Evolutionary conservation across 2,329 filamentous ascomycete genomes (phyloP).

Genomic region (Fusarium redolens): DNA sequence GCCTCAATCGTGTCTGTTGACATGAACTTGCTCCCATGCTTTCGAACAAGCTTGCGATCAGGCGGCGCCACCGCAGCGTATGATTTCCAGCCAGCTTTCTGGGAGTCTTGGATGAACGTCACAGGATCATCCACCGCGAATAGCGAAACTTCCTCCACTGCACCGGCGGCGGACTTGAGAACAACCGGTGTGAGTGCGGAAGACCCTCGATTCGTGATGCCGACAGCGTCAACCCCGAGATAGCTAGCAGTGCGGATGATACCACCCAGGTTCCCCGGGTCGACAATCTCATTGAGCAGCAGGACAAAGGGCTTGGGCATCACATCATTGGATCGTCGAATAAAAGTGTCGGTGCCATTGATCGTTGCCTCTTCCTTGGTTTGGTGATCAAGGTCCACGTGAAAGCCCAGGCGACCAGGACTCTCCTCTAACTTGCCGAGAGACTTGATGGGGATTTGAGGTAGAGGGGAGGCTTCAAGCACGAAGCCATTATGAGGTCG

Average conservation of each 20-base stretch:
- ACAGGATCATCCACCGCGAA: conserved; percentile 75
- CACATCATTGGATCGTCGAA: conserved; percentile 46
- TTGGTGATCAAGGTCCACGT: conserved; percentile 72
- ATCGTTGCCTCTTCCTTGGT: conserved; percentile 78
- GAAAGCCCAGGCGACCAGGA: conserved; percentile 62
- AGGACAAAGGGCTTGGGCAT: conserved; percentile 75
- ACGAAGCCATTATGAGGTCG: conserved; percentile 92
- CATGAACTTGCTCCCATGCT: conserved; percentile 57
- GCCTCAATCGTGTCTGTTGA: conserved; percentile 62
- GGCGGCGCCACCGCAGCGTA: conserved; percentile 77
- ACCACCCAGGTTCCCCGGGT: conserved; percentile 90
- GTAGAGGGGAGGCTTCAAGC: conserved; percentile 86
- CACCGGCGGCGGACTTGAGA: conserved; percentile 89
- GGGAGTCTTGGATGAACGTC: conserved; percentile 76
- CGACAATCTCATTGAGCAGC: conserved; percentile 79
- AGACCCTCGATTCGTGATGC: conserved; percentile 78
- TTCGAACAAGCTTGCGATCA: conserved; percentile 48
- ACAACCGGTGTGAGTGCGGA: conserved; percentile 81
- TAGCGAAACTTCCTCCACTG: conserved; percentile 81
- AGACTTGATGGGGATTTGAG: conserved; percentile 73
- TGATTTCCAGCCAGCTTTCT: conserved; percentile 80
- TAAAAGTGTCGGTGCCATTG: conserved; percentile 74
- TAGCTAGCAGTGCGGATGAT: conserved; percentile 91
- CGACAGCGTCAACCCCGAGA: conserved; percentile 87
- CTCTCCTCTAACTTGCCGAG: conserved; percentile 63